Percentiles rank a stretch among this genome's conserved stretches.
These are phyloP conservation scores for Zymoseptoria brevis DNA, from an alignment of 2,329 filamentous ascomycete species.

Conservation along the genomic window DNA sequence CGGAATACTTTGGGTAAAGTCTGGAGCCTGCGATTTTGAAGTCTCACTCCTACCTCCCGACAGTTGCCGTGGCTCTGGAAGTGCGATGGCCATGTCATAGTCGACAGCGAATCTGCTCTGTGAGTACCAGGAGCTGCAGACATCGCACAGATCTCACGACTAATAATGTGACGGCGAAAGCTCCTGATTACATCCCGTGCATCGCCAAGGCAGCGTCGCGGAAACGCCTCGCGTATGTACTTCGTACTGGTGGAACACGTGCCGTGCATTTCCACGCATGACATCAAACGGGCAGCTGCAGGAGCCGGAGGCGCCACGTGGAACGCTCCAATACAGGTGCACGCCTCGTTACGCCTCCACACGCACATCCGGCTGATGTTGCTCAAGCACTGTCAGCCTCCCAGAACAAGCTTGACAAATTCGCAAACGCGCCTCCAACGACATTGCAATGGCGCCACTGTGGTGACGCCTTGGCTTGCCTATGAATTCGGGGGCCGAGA, in stretches of 20 bases:
- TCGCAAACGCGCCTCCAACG: background rate
- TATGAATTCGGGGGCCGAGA: background rate
- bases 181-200: background rate
- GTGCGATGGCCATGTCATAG: background rate
- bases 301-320: background rate
- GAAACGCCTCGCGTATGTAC: no score
- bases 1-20: no score
- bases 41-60: background rate
- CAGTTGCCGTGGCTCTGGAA: background rate
- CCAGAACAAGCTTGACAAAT: background rate
- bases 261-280: background rate
- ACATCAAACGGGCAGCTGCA: background rate
- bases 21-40: no score
- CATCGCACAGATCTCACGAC: background rate
- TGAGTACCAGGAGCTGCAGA: background rate
- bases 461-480: no score
- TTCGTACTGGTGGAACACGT: background rate
- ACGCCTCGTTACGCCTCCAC: background rate
- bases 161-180: background rate
- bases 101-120: background rate
- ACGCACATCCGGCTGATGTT: background rate
- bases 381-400: background rate
- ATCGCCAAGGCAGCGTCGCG: background rate
- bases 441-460: no score
- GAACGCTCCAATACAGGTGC: background rate